Base-by-base conservation (phyloP, 371 early-diverging fungal species). In the Rhizomucor miehei region DNA sequence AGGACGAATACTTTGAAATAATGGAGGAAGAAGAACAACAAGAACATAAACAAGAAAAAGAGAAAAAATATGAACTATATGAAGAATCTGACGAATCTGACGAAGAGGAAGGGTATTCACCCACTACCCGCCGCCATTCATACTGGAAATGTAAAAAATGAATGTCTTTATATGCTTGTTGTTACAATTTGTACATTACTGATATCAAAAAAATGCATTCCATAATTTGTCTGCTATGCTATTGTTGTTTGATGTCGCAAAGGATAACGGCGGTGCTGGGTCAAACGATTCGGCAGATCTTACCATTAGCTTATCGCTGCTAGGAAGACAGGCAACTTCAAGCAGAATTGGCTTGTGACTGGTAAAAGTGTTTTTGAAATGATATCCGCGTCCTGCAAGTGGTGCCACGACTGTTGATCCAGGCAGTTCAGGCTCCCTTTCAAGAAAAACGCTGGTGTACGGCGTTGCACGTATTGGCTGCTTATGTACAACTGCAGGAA, bases 401-500 rank as follows among this genome's bases (percentile, higher is more conserved):
- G 57, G 57, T 8, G 34, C n/a, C 21, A 57, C 57, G 17, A 57
- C 49, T 0, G 47, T 57, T 19, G 25, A 19, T 19, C 57, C 57
- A 0, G 51, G 57, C 10, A 57, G 37, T 25, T 57, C 57, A 19
- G 48, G 48, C 16, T 57, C 44, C 36, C 39, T 51, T 36, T n/a
- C 21, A 35, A 57, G 38, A 21, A 36, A 46, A 20, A 54, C 47
- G 19, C 16, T 36, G 19, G 35, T 17, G 0, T 25, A 6, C 17
- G 34, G 52, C 14, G 51, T 36, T 5, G 44, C 46, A 17, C 16
- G 54, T 6, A 54, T 20, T 2, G 51, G 51, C 17, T 57, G 24
- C 9, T 51, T 43, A 44, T 51, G 45, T 1, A 57, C 12, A 17
- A 57, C 51, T 17, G 46, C 44, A 6, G 45, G 46, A 12, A 57